Evolutionary conservation across 495 filamentous ascomycete species (phyloP), one percentile per base, ranked within the genome.

Genomic region (Rostrohypoxylon terebratum): DNA sequence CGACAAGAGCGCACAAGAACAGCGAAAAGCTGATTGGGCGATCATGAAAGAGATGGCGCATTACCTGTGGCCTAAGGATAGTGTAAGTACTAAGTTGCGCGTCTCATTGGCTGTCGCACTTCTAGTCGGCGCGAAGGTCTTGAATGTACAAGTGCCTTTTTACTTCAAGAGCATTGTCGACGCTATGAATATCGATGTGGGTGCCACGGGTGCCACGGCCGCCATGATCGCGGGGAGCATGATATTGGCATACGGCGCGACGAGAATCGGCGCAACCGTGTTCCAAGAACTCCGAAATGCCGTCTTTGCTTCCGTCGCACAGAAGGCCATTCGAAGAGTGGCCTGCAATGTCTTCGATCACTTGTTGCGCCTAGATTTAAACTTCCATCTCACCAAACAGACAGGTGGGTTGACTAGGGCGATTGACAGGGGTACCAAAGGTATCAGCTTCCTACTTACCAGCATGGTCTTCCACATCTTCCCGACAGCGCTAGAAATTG

Each of bases 381-480:
- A 91, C 79, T 99, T 99, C 79, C 96, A 99, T 75, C 87, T 99
- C 25, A 90, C 90, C 11, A 92, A 95, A 58, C 96, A 98, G 83
- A 98, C 96, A 8, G 96, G 96, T 38, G 96, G 96, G 6, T 79
- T 99, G 55, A 98, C 94, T 13, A 87, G 96, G 71, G 96, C 96
- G 42, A 97, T 99, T 72, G 96, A 99, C 76, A 89, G 96, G 66
- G 96, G 96, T 69, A 98, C 96, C 2, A 98, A 98, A 80, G 96
- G 96, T 28, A 99, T 99, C 77, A 97, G 94, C 80, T 99, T 98
- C 77, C 79, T 98, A 63, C 85, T 98, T 62, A 97, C 93, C 8
- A 97, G 94, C 42, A 98, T 99, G 96, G 94, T 99, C 38, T 98
- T 99, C 76, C 96, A 98, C 76, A 92, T 99, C 45, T 86, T 98